Conservation (phyloP, 176 grass and related monocot genomes). For the Lolium rigidum region DNA sequence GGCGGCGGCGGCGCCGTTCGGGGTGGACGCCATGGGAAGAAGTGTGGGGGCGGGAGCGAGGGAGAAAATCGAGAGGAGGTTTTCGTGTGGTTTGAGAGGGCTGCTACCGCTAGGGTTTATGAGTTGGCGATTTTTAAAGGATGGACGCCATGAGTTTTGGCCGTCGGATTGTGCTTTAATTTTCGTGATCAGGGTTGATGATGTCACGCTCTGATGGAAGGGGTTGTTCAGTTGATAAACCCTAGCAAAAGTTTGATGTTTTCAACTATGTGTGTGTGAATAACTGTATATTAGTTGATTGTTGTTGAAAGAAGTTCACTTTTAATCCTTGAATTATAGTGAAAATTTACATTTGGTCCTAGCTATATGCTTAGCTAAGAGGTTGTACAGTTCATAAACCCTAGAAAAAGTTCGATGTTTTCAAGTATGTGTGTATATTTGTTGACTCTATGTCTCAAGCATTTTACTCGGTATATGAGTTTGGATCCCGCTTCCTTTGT, state of each 20-base stretch:
- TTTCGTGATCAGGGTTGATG: slow-evolving; percentile 6
- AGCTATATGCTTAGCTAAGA: no score
- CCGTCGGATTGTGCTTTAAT: slow-evolving; percentile 48
- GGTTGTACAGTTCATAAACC: neutral
- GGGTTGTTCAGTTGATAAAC: neutral
- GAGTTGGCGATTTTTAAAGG: slow-evolving; percentile 31
- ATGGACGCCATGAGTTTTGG: neutral
- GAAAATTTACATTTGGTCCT: no score
- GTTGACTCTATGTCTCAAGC: no score
- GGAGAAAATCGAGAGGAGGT: neutral
- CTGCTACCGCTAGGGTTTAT: slow-evolving; percentile 63
- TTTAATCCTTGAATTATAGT: no score
- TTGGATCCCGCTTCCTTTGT: no score
- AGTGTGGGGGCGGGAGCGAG: slow-evolving; percentile 12
- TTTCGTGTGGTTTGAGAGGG: slow-evolving; percentile 2
- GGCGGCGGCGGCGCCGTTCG: slow-evolving; percentile 45
- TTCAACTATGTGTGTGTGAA: neutral
- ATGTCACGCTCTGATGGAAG: neutral
- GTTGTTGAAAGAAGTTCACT: no score
- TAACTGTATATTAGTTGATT: no score
- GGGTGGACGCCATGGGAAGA: slow-evolving; percentile 53
- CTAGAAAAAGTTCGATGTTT: neutral
- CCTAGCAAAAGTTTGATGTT: neutral
- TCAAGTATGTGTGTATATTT: neutral
- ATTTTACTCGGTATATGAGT: no score